Conservation (phyloP, 768 basidiomycete genomes). For the Pisolithus tinctorius region DNA sequence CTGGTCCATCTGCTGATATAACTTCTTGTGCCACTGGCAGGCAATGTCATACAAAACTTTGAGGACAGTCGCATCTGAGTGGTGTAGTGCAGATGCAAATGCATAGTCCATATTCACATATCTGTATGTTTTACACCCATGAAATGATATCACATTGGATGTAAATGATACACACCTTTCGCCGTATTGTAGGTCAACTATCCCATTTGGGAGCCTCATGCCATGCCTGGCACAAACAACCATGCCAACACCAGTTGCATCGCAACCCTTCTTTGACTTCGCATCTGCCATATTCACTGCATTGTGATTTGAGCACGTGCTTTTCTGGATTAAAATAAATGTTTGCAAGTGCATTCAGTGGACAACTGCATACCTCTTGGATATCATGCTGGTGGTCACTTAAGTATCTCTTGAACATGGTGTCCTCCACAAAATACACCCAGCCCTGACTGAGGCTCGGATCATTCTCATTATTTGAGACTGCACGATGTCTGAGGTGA, state of each 20-base stretch:
- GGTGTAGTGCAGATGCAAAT: neutral
- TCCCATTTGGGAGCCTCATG: conserved; percentile 12
- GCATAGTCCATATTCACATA: conserved; percentile 15
- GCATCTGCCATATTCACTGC: conserved; percentile 1
- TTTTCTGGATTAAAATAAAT: conserved; percentile 29
- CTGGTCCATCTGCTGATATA: conserved; percentile 4
- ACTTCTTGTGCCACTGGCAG: conserved; percentile 8
- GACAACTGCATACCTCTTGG: conserved; percentile 13
- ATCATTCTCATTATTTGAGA: conserved; percentile 9
- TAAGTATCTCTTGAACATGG: conserved; percentile 13
- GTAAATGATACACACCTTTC: conserved; percentile 4
- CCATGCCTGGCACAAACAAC: neutral
- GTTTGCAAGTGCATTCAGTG: conserved; percentile 29
- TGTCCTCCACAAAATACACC: conserved; percentile 20
- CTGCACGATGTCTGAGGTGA: conserved; percentile 19
- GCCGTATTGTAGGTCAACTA: conserved; percentile 15
- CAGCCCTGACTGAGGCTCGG: conserved; percentile 19
- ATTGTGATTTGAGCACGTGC: conserved; percentile 4
- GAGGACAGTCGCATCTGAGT: conserved; percentile 1
- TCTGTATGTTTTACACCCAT: conserved; percentile 1
- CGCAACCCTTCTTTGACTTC: neutral
- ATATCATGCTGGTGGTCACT: conserved; percentile 1
- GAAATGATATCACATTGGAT: neutral
- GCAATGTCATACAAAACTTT: conserved; percentile 12
- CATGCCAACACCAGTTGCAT: conserved; percentile 8